Evolutionary conservation across 2,329 filamentous ascomycete genomes (phyloP).

Genomic region (Aureobasidium namibiae): DNA sequence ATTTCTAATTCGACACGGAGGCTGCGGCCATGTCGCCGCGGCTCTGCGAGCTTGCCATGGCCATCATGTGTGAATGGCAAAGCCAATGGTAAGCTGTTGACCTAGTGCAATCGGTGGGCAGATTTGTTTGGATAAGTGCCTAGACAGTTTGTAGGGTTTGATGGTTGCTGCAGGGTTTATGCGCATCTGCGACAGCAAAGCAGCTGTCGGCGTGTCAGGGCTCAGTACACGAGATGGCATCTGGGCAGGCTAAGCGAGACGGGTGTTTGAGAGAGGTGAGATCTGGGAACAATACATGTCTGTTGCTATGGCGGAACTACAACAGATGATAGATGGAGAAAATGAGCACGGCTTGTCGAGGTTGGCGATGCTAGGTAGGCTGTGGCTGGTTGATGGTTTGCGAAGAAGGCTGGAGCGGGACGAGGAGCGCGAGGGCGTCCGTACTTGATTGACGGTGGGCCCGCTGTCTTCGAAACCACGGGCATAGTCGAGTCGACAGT

Average conservation of each 20-base stretch:
- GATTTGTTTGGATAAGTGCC: not conserved
- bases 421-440: not conserved
- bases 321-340: not conserved
- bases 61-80: not conserved
- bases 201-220: constrained; percentile 4
- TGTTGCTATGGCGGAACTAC: not conserved
- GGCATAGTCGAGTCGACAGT: not conserved
- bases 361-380: not conserved
- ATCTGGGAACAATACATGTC: not conserved
- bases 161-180: not conserved
- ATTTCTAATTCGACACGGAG: constrained; percentile 9
- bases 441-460: not conserved
- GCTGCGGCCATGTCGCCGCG: not conserved
- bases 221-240: not conserved
- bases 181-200: not conserved
- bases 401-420: not conserved
- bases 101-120: constrained; percentile 1
- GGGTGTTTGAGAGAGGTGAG: not conserved
- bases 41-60: not conserved
- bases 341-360: not conserved
- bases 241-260: not conserved
- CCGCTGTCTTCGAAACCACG: not conserved
- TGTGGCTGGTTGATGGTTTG: not conserved
- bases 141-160: too few species aligned
- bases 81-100: not conserved